Conservation (phyloP, 768 basidiomycete species). For the Flagelloscypha sp. region DNA sequence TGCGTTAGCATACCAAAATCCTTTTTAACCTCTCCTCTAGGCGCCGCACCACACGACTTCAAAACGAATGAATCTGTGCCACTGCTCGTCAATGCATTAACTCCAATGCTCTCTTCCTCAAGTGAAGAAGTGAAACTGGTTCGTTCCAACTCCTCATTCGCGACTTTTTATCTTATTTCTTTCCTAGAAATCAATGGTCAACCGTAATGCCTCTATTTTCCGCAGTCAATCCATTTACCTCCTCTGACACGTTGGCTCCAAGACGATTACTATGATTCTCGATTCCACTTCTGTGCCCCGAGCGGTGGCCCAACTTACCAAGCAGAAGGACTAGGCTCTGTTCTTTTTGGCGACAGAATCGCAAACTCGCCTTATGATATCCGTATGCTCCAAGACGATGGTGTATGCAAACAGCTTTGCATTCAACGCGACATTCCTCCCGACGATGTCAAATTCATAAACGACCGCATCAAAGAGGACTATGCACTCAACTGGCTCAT, state of each 20-base stretch:
- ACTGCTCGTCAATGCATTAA: constrained; percentile 81
- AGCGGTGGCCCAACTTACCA: constrained; percentile 60
- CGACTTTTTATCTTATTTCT: constrained; percentile 2
- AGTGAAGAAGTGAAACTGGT: constrained; percentile 69
- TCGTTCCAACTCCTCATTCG: constrained; percentile 23
- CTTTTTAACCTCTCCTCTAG: no score
- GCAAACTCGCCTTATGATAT: constrained; percentile 87
- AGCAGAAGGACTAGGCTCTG: constrained; percentile 84
- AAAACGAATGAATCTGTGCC: constrained; percentile 62
- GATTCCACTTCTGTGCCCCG: constrained; percentile 82
- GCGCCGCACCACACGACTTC: constrained; percentile 82
- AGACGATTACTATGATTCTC: constrained; percentile 92
- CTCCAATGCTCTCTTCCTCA: constrained; percentile 72
- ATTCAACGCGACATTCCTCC: constrained; percentile 41
- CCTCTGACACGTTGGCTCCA: constrained; percentile 10
- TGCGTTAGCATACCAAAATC: no score
- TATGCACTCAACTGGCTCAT: constrained; percentile 93
- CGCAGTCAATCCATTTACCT: neutral
- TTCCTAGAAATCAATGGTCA: constrained; percentile 79
- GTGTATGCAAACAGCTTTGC: constrained; percentile 74
- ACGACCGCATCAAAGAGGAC: constrained; percentile 84
- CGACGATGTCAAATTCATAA: constrained; percentile 82
- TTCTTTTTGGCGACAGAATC: constrained; percentile 95
- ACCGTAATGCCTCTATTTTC: constrained; percentile 42
- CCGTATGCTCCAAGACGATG: constrained; percentile 70